Evolutionary conservation across 257 asterid species (phyloP).

Genomic region (Scutellaria baicalensis): DNA sequence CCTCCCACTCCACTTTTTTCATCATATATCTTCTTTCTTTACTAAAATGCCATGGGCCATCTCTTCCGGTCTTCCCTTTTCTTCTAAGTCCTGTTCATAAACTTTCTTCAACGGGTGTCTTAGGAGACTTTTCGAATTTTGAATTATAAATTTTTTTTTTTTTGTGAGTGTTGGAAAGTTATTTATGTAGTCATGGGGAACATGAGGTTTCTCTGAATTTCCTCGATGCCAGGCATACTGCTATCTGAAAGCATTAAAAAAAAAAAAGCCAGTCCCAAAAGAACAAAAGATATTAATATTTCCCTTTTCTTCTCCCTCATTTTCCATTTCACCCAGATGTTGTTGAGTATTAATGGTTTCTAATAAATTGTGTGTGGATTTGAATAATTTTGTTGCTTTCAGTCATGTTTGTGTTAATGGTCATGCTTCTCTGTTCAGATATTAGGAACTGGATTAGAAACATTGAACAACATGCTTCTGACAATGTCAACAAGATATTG

Average conservation of each 20-base stretch:
- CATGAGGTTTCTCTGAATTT: neutral
- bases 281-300: neutral
- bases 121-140: neutral
- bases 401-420: conserved; percentile 1
- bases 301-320: neutral
- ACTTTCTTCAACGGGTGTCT: neutral
- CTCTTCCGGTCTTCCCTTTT: neutral
- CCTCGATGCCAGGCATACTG: neutral
- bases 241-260: neutral
- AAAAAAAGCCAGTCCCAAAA: neutral
- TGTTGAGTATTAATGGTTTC: neutral
- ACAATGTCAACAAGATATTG: conserved; percentile 53
- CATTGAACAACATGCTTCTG: conserved; percentile 55
- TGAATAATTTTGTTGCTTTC: neutral
- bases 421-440: conserved; percentile 25
- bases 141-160: no score
- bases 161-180: neutral
- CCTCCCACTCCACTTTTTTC: neutral
- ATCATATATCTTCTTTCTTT: neutral
- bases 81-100: neutral
- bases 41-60: neutral
- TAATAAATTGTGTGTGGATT: neutral
- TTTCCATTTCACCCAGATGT: neutral
- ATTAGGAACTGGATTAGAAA: conserved; percentile 56
- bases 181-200: neutral